Percentiles rank a stretch among this genome's conserved stretches.
Evolutionary conservation across 371 early-diverging fungal species (phyloP).

Genomic region (Umbelopsis sp.): DNA sequence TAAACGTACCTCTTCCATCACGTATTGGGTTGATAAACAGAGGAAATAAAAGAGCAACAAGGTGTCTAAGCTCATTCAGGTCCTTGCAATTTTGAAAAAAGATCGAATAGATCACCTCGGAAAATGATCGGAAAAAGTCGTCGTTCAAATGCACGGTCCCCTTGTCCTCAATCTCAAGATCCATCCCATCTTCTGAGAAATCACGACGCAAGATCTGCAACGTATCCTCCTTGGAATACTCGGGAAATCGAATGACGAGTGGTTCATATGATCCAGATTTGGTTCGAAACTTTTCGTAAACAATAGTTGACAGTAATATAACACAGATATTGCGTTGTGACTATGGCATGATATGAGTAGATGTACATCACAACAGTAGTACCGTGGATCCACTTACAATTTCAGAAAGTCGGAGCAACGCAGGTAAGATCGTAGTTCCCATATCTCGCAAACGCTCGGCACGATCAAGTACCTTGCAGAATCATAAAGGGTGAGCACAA

Average conservation of each 20-base stretch:
- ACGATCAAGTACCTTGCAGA: conserved; percentile 69
- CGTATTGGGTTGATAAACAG: conserved; percentile 80
- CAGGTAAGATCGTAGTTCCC: conserved; percentile 65
- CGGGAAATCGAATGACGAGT: conserved; percentile 67
- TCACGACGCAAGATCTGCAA: conserved; percentile 72
- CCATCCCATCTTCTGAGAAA: conserved; percentile 49
- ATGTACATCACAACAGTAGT: background rate
- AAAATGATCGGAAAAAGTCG: conserved; percentile 70
- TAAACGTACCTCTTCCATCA: conserved; percentile 63
- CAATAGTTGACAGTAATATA: conserved; percentile 72
- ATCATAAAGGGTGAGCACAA: background rate
- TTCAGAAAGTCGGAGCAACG: conserved; percentile 73
- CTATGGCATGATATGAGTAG: conserved; percentile 29
- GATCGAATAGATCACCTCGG: conserved; percentile 73
- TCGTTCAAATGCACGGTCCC: conserved; percentile 42
- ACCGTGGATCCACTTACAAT: conserved; percentile 43
- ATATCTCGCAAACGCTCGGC: conserved; percentile 82
- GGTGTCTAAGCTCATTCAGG: conserved; percentile 82
- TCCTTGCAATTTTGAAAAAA: conserved; percentile 81
- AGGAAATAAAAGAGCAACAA: conserved; percentile 79
- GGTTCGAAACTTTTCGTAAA: conserved; percentile 81
- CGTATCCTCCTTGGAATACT: conserved; percentile 72
- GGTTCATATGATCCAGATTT: conserved; percentile 72
- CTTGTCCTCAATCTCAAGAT: background rate
- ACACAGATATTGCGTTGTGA: conserved; percentile 66